A percentile compares a stretch with the other conserved stretches of the same genome.
Evolutionary conservation across 768 basidiomycete genomes (phyloP).

Genomic region (Mycena rosella): DNA sequence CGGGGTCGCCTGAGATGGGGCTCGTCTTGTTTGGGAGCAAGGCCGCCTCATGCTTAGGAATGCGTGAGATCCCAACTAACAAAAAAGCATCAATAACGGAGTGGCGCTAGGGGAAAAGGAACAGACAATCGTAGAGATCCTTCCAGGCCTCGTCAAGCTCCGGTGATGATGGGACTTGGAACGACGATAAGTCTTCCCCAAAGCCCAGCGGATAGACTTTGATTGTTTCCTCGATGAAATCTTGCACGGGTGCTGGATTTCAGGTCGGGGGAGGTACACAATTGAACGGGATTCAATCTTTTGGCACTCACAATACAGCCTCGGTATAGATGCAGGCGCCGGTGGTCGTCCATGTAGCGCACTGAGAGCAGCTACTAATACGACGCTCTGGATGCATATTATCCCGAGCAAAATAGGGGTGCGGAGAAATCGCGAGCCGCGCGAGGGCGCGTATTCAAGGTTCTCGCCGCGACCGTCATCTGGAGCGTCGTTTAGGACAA

Average conservation of each 20-base stretch:
- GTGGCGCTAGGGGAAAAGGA: background rate
- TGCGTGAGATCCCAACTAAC: too few species aligned
- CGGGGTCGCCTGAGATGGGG: slow-evolving; percentile 1
- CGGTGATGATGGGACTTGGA: slow-evolving; percentile 12
- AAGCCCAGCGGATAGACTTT: slow-evolving; percentile 1
- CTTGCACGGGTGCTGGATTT: slow-evolving; percentile 1
- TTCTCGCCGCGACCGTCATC: slow-evolving; percentile 5
- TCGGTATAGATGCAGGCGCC: too few species aligned
- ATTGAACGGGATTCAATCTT: too few species aligned
- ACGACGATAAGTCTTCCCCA: background rate
- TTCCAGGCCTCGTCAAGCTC: slow-evolving; percentile 13
- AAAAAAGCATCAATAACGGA: too few species aligned
- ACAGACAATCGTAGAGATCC: slow-evolving; percentile 12
- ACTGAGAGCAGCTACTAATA: background rate
- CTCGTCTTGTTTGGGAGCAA: background rate
- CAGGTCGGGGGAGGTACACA: too few species aligned
- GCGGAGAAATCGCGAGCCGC: background rate
- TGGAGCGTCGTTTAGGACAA: slow-evolving; percentile 3
- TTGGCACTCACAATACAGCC: too few species aligned
- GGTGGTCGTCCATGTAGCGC: background rate
- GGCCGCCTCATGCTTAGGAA: too few species aligned
- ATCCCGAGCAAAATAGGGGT: background rate
- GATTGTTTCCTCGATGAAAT: background rate
- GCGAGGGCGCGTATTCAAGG: background rate
- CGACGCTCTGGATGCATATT: slow-evolving; percentile 8